Percentiles rank a stretch among this genome's conserved stretches.
Conservation (phyloP, 345 rosid genomes). For the Raphanus raphanistrum region DNA sequence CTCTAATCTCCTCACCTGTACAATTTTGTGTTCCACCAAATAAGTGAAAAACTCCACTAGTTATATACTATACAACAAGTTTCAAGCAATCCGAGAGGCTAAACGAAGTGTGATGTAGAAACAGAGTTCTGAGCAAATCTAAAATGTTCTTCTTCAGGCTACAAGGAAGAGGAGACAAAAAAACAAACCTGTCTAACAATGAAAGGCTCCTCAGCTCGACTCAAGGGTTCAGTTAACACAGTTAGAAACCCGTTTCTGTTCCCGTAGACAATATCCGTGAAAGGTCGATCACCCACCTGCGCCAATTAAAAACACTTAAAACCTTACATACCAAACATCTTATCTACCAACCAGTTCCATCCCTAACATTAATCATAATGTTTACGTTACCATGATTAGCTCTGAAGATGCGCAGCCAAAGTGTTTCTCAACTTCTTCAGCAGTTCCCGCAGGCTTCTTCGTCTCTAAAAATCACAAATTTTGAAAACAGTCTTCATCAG, state of each 20-base stretch:
- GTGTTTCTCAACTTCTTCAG: constrained; percentile 91
- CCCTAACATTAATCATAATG: constrained; percentile 12
- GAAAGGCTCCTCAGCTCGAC: constrained; percentile 80
- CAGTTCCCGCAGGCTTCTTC: constrained; percentile 94
- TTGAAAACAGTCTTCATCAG: not conserved
- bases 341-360: not conserved
- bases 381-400: constrained; percentile 81
- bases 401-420: constrained; percentile 83
- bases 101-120: not conserved
- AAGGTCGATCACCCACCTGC: constrained; percentile 97
- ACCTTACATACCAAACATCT: constrained; percentile 11
- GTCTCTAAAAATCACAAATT: constrained; percentile 43
- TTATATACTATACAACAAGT: not conserved
- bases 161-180: not conserved
- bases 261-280: constrained; percentile 87
- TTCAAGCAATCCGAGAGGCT: not conserved
- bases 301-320: constrained; percentile 18
- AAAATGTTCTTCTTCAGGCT: not conserved
- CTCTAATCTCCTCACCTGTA: constrained; percentile 93
- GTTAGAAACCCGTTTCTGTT: constrained; percentile 86
- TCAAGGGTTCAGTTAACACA: constrained; percentile 72
- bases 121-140: constrained; percentile 8
- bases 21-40: not conserved
- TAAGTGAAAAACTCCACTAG: constrained; percentile 1
- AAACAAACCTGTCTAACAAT: constrained; percentile 83